Percentiles rank a stretch among this genome's conserved stretches.
Conservation (phyloP, 78 protist species). For the Polysphondylium violaceum region DNA sequence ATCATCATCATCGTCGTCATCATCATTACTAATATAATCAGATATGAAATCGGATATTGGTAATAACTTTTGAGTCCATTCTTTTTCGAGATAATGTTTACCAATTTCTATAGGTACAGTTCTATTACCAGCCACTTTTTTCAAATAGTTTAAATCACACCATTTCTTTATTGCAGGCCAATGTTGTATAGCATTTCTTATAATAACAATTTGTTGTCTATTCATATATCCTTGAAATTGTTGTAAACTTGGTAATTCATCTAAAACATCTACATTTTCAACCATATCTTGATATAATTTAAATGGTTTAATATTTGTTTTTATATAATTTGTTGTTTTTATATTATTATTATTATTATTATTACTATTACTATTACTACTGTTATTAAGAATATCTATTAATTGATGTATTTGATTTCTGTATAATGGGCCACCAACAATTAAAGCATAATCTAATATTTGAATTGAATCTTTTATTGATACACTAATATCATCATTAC, state of each 20-base stretch:
- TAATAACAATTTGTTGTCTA: constrained; percentile 37
- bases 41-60: constrained; percentile 57
- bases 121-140: constrained; percentile 59
- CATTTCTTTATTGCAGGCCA: constrained; percentile 85
- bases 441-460: constrained; percentile 32
- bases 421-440: constrained; percentile 55
- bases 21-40: constrained; percentile 19
- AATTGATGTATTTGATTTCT: not conserved
- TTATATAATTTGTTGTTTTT: not conserved
- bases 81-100: constrained; percentile 17
- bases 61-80: constrained; percentile 81
- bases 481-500: too few relatives aligned
- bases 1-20: not conserved
- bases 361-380: not conserved
- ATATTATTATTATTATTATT: constrained; percentile 5
- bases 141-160: constrained; percentile 70
- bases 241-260: constrained; percentile 12
- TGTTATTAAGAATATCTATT: not conserved
- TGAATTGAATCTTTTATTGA: constrained; percentile 1
- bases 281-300: not conserved
- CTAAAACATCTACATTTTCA: constrained; percentile 9
- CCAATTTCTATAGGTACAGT: constrained; percentile 85
- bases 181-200: constrained; percentile 9
- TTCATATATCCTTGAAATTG: constrained; percentile 7
- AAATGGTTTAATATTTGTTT: not conserved